Conservation (phyloP, 2,329 filamentous ascomycete genomes). For the Sporothrix luriei region DNA sequence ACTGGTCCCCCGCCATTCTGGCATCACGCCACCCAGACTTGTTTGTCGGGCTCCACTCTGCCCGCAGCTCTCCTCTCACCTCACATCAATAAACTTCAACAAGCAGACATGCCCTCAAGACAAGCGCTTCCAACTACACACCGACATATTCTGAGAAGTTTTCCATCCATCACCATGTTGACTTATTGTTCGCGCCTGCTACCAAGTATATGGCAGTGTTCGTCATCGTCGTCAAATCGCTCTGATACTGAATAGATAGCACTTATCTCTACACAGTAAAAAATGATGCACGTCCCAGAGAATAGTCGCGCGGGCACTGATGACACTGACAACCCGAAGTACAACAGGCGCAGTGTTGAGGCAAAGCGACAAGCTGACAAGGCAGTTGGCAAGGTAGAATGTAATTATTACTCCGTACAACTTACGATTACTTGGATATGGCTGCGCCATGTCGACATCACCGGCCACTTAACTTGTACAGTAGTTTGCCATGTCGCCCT, state of each 20-base stretch:
- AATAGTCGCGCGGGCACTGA: background rate
- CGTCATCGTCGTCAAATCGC: background rate
- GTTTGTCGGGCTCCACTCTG: slow-evolving; percentile 7
- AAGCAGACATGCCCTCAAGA: background rate
- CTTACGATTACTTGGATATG: background rate
- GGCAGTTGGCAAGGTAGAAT: slow-evolving; percentile 6
- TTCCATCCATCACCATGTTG: background rate
- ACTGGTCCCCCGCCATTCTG: slow-evolving; percentile 28
- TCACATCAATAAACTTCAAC: background rate
- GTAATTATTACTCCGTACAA: too few relatives aligned
- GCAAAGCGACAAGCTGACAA: background rate
- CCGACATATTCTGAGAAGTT: background rate
- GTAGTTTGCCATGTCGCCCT: slow-evolving; percentile 8
- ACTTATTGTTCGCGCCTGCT: background rate
- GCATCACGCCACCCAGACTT: background rate
- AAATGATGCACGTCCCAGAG: background rate
- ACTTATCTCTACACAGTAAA: background rate
- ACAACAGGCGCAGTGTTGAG: background rate
- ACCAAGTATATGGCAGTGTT: background rate
- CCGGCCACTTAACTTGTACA: background rate
- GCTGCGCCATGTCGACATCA: background rate
- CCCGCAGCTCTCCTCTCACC: background rate
- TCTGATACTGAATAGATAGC: background rate
- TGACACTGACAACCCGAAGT: background rate
- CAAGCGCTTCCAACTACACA: background rate